Evolutionary conservation across 345 rosid species (phyloP).

Genomic region (Linum lewisii): DNA sequence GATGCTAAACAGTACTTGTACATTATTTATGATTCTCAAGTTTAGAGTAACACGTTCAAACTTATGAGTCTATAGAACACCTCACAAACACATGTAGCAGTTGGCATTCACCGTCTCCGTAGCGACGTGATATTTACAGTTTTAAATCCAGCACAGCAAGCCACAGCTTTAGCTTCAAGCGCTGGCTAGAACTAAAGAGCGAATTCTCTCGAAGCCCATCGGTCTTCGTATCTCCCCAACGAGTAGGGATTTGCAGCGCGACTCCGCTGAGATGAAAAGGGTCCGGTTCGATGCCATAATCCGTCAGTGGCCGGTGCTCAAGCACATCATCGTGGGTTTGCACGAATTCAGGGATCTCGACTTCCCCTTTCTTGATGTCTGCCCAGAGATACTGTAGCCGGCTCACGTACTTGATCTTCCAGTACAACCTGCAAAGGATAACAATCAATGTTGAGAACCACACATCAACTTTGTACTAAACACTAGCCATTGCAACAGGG

Average conservation of each 20-base stretch:
- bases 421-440: constrained; percentile 44
- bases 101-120: no score
- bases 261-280: constrained; percentile 52
- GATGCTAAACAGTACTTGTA: no score
- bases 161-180: neutral
- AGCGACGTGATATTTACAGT: neutral
- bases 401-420: constrained; percentile 90
- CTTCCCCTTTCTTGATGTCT: constrained; percentile 64
- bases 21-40: no score
- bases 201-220: constrained; percentile 53
- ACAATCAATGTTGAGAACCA: neutral
- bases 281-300: constrained; percentile 92
- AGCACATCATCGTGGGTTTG: constrained; percentile 64
- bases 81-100: no score
- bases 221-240: constrained; percentile 49
- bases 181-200: constrained; percentile 11
- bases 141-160: neutral
- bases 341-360: constrained; percentile 85
- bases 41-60: no score
- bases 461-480: neutral
- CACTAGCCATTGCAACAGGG: no score
- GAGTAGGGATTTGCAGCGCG: constrained; percentile 45
- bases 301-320: constrained; percentile 80
- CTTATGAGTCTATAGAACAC: no score
- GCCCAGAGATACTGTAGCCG: constrained; percentile 86